Evolutionary conservation across 805 yeast genomes (phyloP).

Genomic region (Candida corydali): DNA sequence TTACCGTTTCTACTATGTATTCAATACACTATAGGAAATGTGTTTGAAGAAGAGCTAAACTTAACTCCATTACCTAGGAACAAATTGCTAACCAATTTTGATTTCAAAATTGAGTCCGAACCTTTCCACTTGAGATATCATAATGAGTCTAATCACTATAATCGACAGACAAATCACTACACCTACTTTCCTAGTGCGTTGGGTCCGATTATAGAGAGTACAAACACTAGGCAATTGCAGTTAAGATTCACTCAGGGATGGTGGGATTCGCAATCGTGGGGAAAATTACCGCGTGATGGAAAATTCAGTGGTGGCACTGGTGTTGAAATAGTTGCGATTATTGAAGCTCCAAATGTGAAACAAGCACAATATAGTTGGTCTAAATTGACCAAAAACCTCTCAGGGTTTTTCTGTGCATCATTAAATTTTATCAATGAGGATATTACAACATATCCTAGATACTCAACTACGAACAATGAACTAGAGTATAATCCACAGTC

Average conservation of each 20-base stretch:
- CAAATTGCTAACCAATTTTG: conserved; percentile 64
- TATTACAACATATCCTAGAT: conserved; percentile 57
- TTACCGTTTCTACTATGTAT: conserved; percentile 3
- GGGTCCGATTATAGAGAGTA: conserved; percentile 66
- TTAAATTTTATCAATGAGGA: conserved; percentile 80
- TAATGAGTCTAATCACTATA: conserved; percentile 11
- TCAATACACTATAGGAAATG: background rate
- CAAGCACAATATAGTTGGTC: conserved; percentile 68
- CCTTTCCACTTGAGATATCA: conserved; percentile 21
- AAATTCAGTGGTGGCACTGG: conserved; percentile 84
- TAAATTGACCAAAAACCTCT: conserved; percentile 64
- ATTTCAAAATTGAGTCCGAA: conserved; percentile 60
- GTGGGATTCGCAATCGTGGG: conserved; percentile 92
- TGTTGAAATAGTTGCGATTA: conserved; percentile 85
- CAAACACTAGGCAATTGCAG: conserved; percentile 73
- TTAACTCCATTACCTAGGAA: conserved; percentile 74
- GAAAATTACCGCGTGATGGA: conserved; percentile 72
- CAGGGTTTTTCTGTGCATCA: conserved; percentile 95
- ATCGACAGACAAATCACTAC: conserved; percentile 38
- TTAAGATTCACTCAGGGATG: conserved; percentile 89
- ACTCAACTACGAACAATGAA: conserved; percentile 42
- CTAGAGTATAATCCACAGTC: conserved; percentile 17
- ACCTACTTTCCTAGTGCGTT: conserved; percentile 75
- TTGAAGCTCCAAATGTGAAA: conserved; percentile 56
- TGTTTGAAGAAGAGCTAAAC: conserved; percentile 48